These are phyloP conservation scores for Nowakowskiella sp. DNA, from an alignment of 192 early-diverging fungal genomes.

Conservation along the genomic window DNA sequence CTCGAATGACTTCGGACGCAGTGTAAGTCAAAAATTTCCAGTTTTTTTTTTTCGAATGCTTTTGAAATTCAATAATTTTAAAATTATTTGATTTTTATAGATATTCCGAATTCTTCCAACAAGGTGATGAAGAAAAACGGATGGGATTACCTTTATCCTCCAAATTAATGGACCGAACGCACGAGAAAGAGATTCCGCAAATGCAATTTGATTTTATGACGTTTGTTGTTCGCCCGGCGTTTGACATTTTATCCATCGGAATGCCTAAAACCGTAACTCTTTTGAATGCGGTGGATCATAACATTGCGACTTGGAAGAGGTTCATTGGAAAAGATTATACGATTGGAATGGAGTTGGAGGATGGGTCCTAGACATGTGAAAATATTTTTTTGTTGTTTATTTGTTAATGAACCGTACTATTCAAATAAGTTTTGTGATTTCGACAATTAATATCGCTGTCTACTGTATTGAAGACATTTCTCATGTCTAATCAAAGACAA, in stretches of 20 bases:
- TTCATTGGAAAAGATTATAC: no score
- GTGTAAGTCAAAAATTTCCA: conserved; percentile 10
- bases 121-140: conserved; percentile 35
- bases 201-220: conserved; percentile 34
- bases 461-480: no score
- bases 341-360: no score
- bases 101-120: conserved; percentile 35
- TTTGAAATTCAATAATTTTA: neutral
- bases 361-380: no score
- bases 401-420: no score
- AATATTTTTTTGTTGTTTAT: no score
- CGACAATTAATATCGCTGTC: no score
- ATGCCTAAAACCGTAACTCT: conserved; percentile 4
- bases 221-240: conserved; percentile 34
- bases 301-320: conserved; percentile 21
- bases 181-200: conserved; percentile 30
- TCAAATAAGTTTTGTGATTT: no score
- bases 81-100: neutral
- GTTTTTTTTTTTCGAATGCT: neutral
- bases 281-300: conserved; percentile 14
- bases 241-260: conserved; percentile 10
- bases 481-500: no score
- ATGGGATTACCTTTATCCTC: conserved; percentile 35
- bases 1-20: conserved; percentile 24
- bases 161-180: conserved; percentile 29